A percentile compares a stretch with the other conserved stretches of the same genome.
Conservation (phyloP, 148 eudicot species). For the Camellia lanceoleosa region DNA sequence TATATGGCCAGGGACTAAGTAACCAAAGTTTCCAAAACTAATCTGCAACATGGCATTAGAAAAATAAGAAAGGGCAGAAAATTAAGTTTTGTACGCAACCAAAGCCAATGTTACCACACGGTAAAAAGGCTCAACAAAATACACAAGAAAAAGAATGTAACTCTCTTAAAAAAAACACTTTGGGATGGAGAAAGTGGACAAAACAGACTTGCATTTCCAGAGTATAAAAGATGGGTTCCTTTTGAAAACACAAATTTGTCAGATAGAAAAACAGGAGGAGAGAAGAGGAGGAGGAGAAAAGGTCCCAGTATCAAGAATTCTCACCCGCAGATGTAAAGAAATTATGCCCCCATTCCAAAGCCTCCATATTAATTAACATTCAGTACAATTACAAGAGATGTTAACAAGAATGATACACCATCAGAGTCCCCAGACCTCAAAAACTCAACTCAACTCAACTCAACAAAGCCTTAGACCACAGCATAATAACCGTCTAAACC, state of each 20-base stretch:
- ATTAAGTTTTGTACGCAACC: background rate
- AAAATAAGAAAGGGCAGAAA: background rate
- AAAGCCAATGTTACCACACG: background rate
- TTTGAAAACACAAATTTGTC: background rate
- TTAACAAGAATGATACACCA: conserved; percentile 9
- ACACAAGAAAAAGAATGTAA: background rate
- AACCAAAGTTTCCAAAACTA: background rate
- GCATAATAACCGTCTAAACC: conserved; percentile 13
- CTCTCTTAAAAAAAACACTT: too few species aligned
- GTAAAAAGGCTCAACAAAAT: background rate
- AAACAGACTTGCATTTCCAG: background rate
- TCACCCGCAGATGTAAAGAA: background rate
- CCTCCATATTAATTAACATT: background rate
- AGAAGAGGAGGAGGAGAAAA: background rate
- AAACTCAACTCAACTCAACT: conserved; percentile 3
- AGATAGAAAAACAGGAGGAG: background rate
- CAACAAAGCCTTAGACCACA: background rate
- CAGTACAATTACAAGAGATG: background rate
- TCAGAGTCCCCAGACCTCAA: conserved; percentile 11
- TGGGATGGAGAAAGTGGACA: background rate
- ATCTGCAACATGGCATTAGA: background rate
- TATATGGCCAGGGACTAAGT: conserved; percentile 3
- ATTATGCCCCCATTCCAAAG: conserved; percentile 4
- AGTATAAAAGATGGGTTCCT: too few species aligned
- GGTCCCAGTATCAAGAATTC: conserved; percentile 1